phyloP scores from a whole-genome alignment of 371 early-diverging fungal species.

The Dichotomocladium elegans region DNA sequence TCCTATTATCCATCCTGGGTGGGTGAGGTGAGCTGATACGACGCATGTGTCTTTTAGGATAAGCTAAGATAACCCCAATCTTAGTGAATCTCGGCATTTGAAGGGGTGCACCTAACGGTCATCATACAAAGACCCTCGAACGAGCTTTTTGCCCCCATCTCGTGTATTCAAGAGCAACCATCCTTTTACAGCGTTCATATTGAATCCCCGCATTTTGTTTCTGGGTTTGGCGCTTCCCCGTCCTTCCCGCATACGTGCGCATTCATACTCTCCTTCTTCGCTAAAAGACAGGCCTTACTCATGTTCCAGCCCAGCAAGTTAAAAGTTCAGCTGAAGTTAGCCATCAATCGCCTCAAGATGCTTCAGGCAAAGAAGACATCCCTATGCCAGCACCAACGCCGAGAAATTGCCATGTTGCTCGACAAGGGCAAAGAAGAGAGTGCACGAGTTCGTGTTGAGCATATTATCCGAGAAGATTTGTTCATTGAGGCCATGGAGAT shows the following conservation, averaged over 20 bases:
- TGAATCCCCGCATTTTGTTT: no score
- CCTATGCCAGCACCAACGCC: slow-evolving; percentile 66
- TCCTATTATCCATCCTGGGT: no score
- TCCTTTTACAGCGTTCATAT: no score
- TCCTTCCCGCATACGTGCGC: background rate
- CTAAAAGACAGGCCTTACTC: no score
- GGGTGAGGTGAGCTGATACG: no score
- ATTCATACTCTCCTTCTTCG: background rate
- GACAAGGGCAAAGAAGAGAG: slow-evolving; percentile 82
- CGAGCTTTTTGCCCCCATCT: no score
- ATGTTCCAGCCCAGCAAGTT: slow-evolving; percentile 62
- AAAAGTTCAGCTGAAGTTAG: slow-evolving; percentile 86
- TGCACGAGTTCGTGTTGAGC: slow-evolving; percentile 87
- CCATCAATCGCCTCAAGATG: slow-evolving; percentile 82
- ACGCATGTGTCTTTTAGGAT: no score
- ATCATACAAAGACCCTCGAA: no score
- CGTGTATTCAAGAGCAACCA: no score
- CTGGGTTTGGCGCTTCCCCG: background rate
- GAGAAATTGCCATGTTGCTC: slow-evolving; percentile 81
- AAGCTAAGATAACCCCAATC: no score
- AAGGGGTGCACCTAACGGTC: no score
- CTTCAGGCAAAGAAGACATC: slow-evolving; percentile 85
- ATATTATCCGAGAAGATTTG: slow-evolving; percentile 91
- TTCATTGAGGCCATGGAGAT: slow-evolving; percentile 89
- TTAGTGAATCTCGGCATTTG: no score